Base-by-base conservation (phyloP, 805 yeast genomes). In the Ogataea methanolica region DNA sequence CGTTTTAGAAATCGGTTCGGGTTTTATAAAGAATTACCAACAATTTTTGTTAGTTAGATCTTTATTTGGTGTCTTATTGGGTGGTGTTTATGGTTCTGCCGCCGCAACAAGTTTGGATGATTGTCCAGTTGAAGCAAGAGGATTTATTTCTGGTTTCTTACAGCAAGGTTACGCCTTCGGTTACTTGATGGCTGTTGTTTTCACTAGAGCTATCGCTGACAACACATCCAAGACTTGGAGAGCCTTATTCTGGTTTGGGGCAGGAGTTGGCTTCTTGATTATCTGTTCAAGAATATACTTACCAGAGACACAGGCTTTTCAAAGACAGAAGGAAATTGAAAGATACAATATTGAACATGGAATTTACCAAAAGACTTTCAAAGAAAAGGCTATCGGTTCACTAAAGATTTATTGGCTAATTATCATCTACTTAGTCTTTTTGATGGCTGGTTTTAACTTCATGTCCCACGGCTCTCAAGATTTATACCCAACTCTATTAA, bases 91-190 rank as follows among this genome's bases (percentile, higher is more conserved):
- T 55, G 81, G 82, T 48, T 73, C 75, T 48, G 78, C 80, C 34
- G 71, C 79, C 21, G 76, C 80, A 23, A 74, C 78, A 17, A 75
- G 81, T 16, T 56, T 79, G 36, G 82, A 78, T 52, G 82, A 76
- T 60, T 70, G 78, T 54, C 82, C 83, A 12, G 57, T 61, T 26
- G 70, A 64, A 34, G 78, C 84, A 33, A 70, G 79, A 65, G 84
- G 87, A 41, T 71, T 82, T 48, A 65, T 83, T 42, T 76, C 83
- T 34, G 88, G 88, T 42, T 63, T 86, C 38, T 78, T 88, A 61
- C 96, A 88, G 66, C 85, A 87, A 62, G 96, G 96, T 51, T 88
- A 83, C 55, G 83, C 86, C 0, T 74, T 83, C 42, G 90, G 90
- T 22, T 83, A 82, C 56, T 66, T 83, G 23, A 60, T 83, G 49